Base-by-base conservation (phyloP, 2,329 filamentous ascomycete species). In the Paraconiothyrium brasiliense region DNA sequence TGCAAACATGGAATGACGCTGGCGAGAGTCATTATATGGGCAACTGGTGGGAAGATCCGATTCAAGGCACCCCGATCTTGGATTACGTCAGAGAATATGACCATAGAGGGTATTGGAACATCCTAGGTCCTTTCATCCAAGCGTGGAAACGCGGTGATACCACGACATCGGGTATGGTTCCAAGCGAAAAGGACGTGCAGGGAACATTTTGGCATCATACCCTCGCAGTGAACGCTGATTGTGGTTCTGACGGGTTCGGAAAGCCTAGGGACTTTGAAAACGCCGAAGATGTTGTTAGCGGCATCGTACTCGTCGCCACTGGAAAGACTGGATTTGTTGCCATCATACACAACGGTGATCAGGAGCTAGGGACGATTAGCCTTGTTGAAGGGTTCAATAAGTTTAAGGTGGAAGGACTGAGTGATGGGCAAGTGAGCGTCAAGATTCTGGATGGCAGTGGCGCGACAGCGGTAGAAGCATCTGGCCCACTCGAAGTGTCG, bases 171-270 rank as follows among this genome's bases (percentile, higher is more conserved):
- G 66, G 66, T 49, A 73, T 72, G 62, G 60, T 70, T 8, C 70
- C 71, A 1, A 66, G 55, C 14, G 62, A 57, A 5, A 67, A 66
- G 16, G 27, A 52, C 10, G 59, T 70, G 5, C 67, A 73, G 44
- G 69, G 68, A 24, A 58, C 63, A 9, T 63, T 60, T n/a, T 67
- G 65, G 68, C 34, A 81, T 60, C 22, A 73, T 74, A 65, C 62
- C 0, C 52, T 67, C 11, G 46, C 57, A 2, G 57, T 56, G 10
- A 69, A 62, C 30, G 64, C 79, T 72, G 63, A 77, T 64, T 32
- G 80, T 71, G 44, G 83, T 83, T n/a, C 80, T 77, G 3, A 82
- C 82, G 22, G 85, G 39, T 57, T 84, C 73, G 2, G 64, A 61
- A 0, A 84, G 43, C 62, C 65, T 4, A 10, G 14, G 14, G 54